A percentile compares a stretch with the other conserved stretches of the same genome.
Evolutionary conservation across 2,329 filamentous ascomycete species (phyloP).

Genomic region (Colletotrichum echinochloae): DNA sequence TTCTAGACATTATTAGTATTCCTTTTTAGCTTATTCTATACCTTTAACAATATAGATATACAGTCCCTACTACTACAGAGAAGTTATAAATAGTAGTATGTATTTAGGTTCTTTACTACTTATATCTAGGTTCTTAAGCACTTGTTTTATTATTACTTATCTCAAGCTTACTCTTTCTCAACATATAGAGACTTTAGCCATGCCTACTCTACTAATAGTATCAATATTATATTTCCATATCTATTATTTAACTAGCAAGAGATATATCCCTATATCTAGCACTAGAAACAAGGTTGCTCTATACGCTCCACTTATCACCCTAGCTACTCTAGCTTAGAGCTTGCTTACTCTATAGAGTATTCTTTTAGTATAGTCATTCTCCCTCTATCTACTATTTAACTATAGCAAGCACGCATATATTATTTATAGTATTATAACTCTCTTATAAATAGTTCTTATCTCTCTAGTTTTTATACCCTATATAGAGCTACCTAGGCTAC

Average conservation of each 20-base stretch:
- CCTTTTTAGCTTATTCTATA: neutral
- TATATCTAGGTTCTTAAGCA: neutral
- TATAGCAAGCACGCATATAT: constrained; percentile 46
- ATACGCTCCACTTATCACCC: neutral
- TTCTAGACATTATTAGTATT: neutral
- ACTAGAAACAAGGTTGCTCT: constrained; percentile 2
- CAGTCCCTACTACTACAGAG: constrained; percentile 1
- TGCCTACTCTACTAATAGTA: neutral
- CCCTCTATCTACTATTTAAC: too few relatives aligned
- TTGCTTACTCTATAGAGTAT: constrained; percentile 1
- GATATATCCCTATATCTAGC: constrained; percentile 7
- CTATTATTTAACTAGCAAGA: constrained; percentile 5
- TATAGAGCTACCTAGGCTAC: constrained; percentile 44
- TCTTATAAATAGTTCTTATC: constrained; percentile 45
- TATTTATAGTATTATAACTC: constrained; percentile 45
- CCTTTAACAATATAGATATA: too few relatives aligned
- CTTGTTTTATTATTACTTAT: constrained; percentile 8
- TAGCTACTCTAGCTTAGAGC: constrained; percentile 4
- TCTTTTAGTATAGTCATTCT: too few relatives aligned
- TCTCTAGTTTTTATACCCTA: constrained; percentile 44
- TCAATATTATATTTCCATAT: constrained; percentile 16
- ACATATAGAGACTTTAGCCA: neutral
- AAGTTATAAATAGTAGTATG: neutral
- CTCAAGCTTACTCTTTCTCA: constrained; percentile 5
- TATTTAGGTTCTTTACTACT: neutral